A percentile compares a stretch with the other conserved stretches of the same genome.
These are phyloP conservation scores for Eragrostis nindensis DNA, from an alignment of 176 grass and related monocot species.

Conservation along the genomic window DNA sequence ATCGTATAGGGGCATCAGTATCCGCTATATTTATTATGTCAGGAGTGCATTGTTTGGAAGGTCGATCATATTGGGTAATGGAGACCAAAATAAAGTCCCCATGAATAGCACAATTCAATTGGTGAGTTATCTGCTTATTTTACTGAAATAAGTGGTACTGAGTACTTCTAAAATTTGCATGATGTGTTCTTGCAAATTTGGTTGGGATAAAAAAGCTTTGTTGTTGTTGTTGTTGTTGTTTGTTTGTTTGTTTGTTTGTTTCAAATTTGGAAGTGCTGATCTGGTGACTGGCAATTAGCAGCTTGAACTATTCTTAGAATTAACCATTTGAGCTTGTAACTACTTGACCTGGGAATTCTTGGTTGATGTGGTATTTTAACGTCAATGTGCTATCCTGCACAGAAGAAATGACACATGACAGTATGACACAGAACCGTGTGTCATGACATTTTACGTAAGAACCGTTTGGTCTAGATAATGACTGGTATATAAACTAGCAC, in stretches of 20 bases:
- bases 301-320: conserved; percentile 25
- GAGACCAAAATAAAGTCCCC: conserved; percentile 52
- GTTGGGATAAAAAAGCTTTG: no score
- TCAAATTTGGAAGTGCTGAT: conserved; percentile 15
- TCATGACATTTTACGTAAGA: neutral
- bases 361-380: neutral
- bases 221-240: no score
- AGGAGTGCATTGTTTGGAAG: conserved; percentile 74
- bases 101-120: conserved; percentile 61
- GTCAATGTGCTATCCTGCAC: neutral
- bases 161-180: conserved; percentile 24
- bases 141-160: conserved; percentile 11
- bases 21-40: conserved; percentile 97
- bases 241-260: no score
- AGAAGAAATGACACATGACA: neutral
- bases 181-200: conserved; percentile 24
- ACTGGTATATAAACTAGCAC: neutral
- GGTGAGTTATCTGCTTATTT: conserved; percentile 55
- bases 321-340: conserved; percentile 34
- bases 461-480: neutral
- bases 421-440: neutral
- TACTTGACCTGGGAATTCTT: conserved; percentile 7
- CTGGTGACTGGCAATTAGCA: neutral
- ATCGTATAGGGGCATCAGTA: conserved; percentile 86
- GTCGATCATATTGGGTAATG: conserved; percentile 54